phyloP scores from a whole-genome alignment of 441 rosid species.

The Erodium trifolium region DNA sequence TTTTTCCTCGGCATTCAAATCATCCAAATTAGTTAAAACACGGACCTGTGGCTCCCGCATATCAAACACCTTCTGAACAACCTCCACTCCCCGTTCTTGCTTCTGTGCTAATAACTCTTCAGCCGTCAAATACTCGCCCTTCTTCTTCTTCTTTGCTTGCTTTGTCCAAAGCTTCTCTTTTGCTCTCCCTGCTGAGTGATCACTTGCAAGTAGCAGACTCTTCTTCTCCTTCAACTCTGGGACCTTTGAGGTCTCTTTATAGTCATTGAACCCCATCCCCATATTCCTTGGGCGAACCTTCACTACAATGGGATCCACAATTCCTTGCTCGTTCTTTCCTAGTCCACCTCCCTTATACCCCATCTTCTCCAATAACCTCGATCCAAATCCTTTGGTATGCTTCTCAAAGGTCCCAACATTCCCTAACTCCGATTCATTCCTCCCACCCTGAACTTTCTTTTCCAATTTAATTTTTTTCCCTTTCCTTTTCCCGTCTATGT shows the following conservation, averaged over 20 bases:
- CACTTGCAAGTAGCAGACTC: constrained; percentile 17
- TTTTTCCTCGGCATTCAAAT: constrained; percentile 76
- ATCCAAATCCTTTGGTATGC: constrained; percentile 44
- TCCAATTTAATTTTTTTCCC: constrained; percentile 26
- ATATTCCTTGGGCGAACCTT: constrained; percentile 67
- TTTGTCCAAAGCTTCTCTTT: constrained; percentile 54
- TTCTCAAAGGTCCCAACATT: constrained; percentile 62
- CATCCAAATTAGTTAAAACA: constrained; percentile 77
- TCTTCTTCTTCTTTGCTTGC: constrained; percentile 22
- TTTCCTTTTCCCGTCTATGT: constrained; percentile 38
- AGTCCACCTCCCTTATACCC: constrained; percentile 71
- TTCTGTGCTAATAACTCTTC: constrained; percentile 53
- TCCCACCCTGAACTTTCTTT: constrained; percentile 37
- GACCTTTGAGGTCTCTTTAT: constrained; percentile 34
- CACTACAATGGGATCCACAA: constrained; percentile 56
- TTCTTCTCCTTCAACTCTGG: constrained; percentile 44
- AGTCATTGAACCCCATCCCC: constrained; percentile 79
- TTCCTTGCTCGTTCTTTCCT: constrained; percentile 72
- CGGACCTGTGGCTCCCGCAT: constrained; percentile 85
- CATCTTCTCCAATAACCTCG: constrained; percentile 61
- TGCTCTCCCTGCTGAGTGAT: constrained; percentile 24
- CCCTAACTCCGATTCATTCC: constrained; percentile 29
- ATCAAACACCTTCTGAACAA: constrained; percentile 78
- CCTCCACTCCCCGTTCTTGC: constrained; percentile 68
- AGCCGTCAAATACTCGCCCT: constrained; percentile 25